Conservation (phyloP, 257 asterid genomes). For the Nicotiana sylvestris region DNA sequence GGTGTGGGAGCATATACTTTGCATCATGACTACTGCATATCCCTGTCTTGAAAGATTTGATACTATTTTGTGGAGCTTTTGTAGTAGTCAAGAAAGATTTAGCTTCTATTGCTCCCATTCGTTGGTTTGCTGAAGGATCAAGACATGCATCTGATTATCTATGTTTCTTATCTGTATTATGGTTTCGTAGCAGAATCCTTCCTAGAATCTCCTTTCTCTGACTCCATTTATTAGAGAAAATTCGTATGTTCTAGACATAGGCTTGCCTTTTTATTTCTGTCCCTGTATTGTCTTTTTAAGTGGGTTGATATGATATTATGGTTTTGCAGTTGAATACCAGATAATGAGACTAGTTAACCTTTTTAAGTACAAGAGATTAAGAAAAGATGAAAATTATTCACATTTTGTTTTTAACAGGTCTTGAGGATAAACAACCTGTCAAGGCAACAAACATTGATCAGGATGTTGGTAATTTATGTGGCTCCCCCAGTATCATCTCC, state of each 20-base stretch:
- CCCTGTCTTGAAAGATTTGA: neutral
- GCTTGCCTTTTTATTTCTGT: neutral
- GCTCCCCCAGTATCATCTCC: slow-evolving; percentile 46
- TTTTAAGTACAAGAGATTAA: neutral
- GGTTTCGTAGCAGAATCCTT: neutral
- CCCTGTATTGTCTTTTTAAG: neutral
- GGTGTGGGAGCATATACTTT: neutral
- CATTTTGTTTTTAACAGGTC: slow-evolving; percentile 37
- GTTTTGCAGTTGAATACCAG: neutral
- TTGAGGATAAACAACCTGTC: slow-evolving; percentile 58
- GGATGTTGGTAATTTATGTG: slow-evolving; percentile 38
- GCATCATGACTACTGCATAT: neutral
- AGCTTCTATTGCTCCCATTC: neutral
- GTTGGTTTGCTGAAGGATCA: neutral
- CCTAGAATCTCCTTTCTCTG: neutral
- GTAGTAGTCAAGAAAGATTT: neutral
- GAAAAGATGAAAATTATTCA: neutral
- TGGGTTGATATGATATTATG: neutral
- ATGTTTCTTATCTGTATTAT: neutral
- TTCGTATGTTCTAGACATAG: neutral
- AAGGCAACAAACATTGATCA: slow-evolving; percentile 42
- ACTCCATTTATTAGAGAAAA: neutral
- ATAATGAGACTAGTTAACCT: neutral
- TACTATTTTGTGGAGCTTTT: neutral
- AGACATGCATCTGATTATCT: neutral